Conservation (phyloP, 2,329 filamentous ascomycete genomes). For the Botrytis deweyae region DNA sequence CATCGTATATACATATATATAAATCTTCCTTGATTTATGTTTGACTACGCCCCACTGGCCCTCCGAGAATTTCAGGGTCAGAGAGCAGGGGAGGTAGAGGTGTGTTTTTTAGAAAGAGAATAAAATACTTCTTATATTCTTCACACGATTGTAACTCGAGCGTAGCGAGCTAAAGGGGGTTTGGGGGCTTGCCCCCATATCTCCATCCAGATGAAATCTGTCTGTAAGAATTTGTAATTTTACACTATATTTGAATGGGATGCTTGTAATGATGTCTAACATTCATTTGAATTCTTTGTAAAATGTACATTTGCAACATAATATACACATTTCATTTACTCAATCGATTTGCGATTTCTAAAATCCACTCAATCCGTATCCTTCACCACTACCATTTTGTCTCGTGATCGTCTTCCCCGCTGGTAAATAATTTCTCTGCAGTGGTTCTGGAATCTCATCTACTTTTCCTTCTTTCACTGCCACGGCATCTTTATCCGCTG, state of each 20-base stretch:
- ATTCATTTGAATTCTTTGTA: background rate
- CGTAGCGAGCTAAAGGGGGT: background rate
- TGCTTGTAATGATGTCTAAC: background rate
- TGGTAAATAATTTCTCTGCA: background rate
- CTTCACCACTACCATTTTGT: slow-evolving; percentile 10
- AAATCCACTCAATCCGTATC: slow-evolving; percentile 9
- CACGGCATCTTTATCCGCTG: slow-evolving; percentile 34
- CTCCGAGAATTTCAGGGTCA: background rate
- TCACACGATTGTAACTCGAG: background rate
- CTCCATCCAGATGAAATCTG: background rate
- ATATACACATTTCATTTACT: slow-evolving; percentile 9
- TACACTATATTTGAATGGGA: background rate
- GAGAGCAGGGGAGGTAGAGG: background rate
- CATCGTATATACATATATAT: background rate
- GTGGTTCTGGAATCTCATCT: slow-evolving; percentile 25
- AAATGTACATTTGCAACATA: slow-evolving; percentile 16
- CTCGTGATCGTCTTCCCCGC: background rate
- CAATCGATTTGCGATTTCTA: background rate
- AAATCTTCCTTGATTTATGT: background rate
- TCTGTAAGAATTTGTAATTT: background rate
- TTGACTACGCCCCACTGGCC: background rate
- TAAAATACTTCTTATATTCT: background rate
- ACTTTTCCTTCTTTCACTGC: slow-evolving; percentile 35
- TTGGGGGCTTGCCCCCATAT: background rate
- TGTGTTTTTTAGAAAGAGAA: background rate